Evolutionary conservation across 768 basidiomycete species (phyloP), one percentile per base, ranked within the genome.

Genomic region (Mycena capillaripes): DNA sequence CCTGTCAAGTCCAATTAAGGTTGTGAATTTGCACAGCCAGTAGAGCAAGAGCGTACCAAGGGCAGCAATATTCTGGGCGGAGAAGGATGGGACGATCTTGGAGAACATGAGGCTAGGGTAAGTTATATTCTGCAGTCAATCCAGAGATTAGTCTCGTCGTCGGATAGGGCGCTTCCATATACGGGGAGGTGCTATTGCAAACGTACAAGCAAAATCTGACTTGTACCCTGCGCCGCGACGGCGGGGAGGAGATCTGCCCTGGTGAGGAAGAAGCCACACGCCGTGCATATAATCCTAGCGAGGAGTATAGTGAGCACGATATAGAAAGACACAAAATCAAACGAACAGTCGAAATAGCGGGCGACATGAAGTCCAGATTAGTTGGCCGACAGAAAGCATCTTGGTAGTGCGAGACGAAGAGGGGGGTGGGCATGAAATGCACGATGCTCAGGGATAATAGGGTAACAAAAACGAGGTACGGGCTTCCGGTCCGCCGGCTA

Each of bases 191-290:
- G 62, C 50, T 55, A 40, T 19, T 25, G 25, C 36, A 36, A 30
- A 38, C 63, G 61, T 53, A 64, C 63, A 17, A 64, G 63, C 63
- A 64, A 53, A 8, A 64, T 64, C 27, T 64, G 63, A 25, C 63
- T 53, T 8, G 63, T 64, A 23, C 63, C 50, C 36, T 53, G 50
- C 23, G 50, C 63, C 50, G 53, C 53, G 14, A 65, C 40, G 21
- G 64, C 52, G 2, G 64, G 64, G 21, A 65, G 56, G 25, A 65
- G 38, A 19, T 65, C 64, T 19, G 38, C 40, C n/a, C 40, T 55
- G 1, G 53, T 65, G 2, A 65, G 52, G 6, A 32, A 2, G n/a
- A 65, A 65, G 9, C 53, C 53, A 14, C 64, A 65, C n/a, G 53
- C 64, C 2, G 52, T 53, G 27, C 64, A 65, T 10, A 65, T 65